Evolutionary conservation across 495 filamentous ascomycete species (phyloP), one percentile per base, ranked within the genome.

Genomic region (Aspergillus olivimuriae): DNA sequence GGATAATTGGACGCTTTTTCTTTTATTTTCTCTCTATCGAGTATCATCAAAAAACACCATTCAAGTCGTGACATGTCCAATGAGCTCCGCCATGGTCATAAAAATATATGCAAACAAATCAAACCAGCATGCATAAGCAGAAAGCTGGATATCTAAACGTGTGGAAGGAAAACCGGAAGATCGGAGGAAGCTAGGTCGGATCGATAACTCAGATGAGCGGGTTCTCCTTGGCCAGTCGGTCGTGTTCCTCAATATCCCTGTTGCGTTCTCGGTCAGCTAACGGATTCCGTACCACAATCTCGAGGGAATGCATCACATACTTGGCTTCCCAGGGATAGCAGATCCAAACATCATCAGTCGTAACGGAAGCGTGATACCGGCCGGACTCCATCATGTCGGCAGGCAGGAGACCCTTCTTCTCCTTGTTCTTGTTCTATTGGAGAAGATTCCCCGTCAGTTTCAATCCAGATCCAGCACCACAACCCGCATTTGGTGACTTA

Each of bases 311-410:
- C 17, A 43, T 42, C 15, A 73, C 79, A 39, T 73, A 85, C 69
- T 70, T 86, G 32, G 94, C 92, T 69, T 98, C 92, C 92, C 92
- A 98, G n/a, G 92, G 92, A 65, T 99, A 99, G 73, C 87, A 92
- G 59, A 96, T 96, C 92, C 92, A 99, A 43, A 88, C 83, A 70
- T 99, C 91, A 17, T 75, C 77, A 16, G 91, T 87, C 22, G 92
- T 96, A 53, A 82, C 72, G 11, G 92, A 86, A 17, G 92, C 92
- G 44, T 88, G 62, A 66, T 99, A 99, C 52, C 83, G 73, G 19
- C 78, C 76, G 44, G 84, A 68, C 16, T 75, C 69, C 57, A 88
- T 75, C 81, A 95, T 87, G 10, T 86, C 80, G n/a, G 78, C 53
- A 11, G 94, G 89, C 37, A 99, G 72, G 28, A 68, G 57, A 41